Evolutionary conservation across 176 grass and related monocot species (phyloP), one percentile per base, ranked within the genome.

Genomic region (Eleusine coracana): DNA sequence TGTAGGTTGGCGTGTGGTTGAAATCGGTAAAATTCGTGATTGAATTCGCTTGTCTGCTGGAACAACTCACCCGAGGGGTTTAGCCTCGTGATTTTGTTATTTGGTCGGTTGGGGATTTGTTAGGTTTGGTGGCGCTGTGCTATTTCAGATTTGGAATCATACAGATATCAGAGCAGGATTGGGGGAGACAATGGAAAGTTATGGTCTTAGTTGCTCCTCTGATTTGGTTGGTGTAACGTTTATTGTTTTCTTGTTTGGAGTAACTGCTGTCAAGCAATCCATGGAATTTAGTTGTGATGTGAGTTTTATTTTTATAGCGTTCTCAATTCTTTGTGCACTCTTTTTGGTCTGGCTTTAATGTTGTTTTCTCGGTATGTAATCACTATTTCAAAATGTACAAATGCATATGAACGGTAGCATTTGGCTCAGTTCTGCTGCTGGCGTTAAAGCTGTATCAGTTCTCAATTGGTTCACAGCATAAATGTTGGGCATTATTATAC

Each of bases 381-480:
- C 29, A 44, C 10, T 10, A 73, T 78, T 18, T 54, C 56, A 49
- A 28, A 38, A 15, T 70, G n/a, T 1, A 39, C 23, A 42, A 21
- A 38, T 52, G 3, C 16, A 38, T 51, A 51, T 13, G 34, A 62
- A 25, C 52, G 15, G 7, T 66, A 38, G 18, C 51, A 29, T 49
- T 2, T 73, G 59, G 34, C 60, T 77, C 3, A 11, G 39, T 85
- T 55, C 29, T 34, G 64, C n/a, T 29, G 42, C 75, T 75, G 8
- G 42, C 31, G 23, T 68, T 80, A n/a, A 89, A 61, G 40, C 52
- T 34, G 41, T 84, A 10, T 73, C 5, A 50, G 59, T 27, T 61
- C 5, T 5, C 29, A 38, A 34, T 34, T 34, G 31, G 13, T 20
- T 61, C 7, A 59, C 28, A 66, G 52, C 17, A 55, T 28, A 68